A percentile compares a stretch with the other conserved stretches of the same genome.
Evolutionary conservation across 2,329 filamentous ascomycete species (phyloP).

Genomic region (Myriangium duriaei): DNA sequence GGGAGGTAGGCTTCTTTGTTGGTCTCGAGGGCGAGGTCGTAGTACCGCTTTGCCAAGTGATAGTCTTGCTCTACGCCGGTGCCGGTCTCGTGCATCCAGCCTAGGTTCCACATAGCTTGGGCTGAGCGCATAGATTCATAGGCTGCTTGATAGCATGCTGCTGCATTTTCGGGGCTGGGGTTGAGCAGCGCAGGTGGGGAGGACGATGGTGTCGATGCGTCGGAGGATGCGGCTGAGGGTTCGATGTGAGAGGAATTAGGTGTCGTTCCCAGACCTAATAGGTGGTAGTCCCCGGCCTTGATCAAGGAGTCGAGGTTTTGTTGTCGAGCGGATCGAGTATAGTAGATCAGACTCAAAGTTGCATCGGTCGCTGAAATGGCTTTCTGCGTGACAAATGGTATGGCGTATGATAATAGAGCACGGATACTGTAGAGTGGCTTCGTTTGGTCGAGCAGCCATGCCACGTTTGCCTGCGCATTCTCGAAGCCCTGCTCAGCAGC

Average conservation of each 20-base stretch:
- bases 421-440: slow-evolving; percentile 21
- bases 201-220: background rate
- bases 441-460: slow-evolving; percentile 65
- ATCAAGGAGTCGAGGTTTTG: slow-evolving; percentile 86
- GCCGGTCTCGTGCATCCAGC: slow-evolving; percentile 99
- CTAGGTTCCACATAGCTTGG: slow-evolving; percentile 91
- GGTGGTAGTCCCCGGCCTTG: slow-evolving; percentile 98
- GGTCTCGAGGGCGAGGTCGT: slow-evolving; percentile 81
- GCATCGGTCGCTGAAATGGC: slow-evolving; percentile 42
- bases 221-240: background rate
- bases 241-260: slow-evolving; percentile 19
- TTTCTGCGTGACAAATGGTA: slow-evolving; percentile 12
- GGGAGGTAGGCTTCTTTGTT: slow-evolving; percentile 88
- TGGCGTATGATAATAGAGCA: slow-evolving; percentile 10
- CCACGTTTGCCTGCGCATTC: slow-evolving; percentile 77
- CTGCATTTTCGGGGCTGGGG: slow-evolving; percentile 69
- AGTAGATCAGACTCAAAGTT: slow-evolving; percentile 71
- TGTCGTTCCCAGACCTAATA: slow-evolving; percentile 60
- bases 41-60: slow-evolving; percentile 91
- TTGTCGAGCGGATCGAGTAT: slow-evolving; percentile 88
- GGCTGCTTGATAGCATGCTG: slow-evolving; percentile 82
- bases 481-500: slow-evolving; percentile 90
- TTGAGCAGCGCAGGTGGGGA: slow-evolving; percentile 11
- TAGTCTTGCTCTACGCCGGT: slow-evolving; percentile 89
- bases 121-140: slow-evolving; percentile 86